Evolutionary conservation across 176 grass and related monocot species (phyloP).

Genomic region (Bromus sterilis): DNA sequence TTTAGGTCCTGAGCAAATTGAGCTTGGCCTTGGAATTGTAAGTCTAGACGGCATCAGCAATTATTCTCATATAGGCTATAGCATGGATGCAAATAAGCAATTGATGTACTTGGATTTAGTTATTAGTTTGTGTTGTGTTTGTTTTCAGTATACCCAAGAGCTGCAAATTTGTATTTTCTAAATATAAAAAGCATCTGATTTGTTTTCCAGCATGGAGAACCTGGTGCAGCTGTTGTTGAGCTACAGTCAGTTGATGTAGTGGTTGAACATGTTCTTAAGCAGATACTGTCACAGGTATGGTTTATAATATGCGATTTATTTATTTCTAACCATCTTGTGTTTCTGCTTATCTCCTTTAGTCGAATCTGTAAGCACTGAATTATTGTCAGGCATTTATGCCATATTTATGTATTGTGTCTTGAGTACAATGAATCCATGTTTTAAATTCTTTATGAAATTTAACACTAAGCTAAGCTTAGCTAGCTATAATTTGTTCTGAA

Average conservation of each 20-base stretch:
- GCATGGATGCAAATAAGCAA: constrained; percentile 7
- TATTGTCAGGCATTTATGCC: not conserved
- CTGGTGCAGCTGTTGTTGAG: constrained; percentile 91
- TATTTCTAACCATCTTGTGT: constrained; percentile 8
- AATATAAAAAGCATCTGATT: constrained; percentile 12
- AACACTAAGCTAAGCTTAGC: not conserved
- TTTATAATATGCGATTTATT: not conserved
- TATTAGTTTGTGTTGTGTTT: constrained; percentile 18
- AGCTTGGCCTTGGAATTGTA: constrained; percentile 99
- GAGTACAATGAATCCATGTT: not conserved
- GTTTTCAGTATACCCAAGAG: constrained; percentile 16
- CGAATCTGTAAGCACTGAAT: not conserved
- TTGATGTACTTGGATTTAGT: not conserved
- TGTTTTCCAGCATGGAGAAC: constrained; percentile 84
- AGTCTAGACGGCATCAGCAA: constrained; percentile 30
- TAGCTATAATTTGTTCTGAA: not conserved
- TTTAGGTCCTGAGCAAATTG: constrained; percentile 83
- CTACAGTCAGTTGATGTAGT: constrained; percentile 82
- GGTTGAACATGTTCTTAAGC: constrained; percentile 87
- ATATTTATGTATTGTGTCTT: constrained; percentile 6
- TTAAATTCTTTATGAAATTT: not conserved
- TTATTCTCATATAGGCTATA: not conserved
- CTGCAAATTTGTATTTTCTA: not conserved
- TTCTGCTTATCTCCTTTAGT: constrained; percentile 4
- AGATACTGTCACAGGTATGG: constrained; percentile 75